Percentiles rank a stretch among this genome's conserved stretches.
These are phyloP conservation scores for Begonia fuchsioides DNA, from an alignment of 306 rosid genomes.

Conservation along the genomic window DNA sequence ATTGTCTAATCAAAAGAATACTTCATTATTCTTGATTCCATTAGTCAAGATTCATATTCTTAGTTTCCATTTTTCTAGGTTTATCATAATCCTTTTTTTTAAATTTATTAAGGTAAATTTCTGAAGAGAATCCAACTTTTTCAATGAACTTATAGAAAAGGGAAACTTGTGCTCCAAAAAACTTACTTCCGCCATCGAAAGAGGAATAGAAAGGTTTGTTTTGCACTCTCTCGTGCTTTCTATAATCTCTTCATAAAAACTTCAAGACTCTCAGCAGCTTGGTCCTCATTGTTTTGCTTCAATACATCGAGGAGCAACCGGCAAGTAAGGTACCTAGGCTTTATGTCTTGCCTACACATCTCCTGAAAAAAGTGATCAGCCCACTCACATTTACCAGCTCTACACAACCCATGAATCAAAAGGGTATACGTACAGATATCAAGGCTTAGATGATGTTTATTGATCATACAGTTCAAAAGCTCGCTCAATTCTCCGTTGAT, in stretches of 20 bases:
- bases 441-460: conserved; percentile 54
- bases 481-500: conserved; percentile 23
- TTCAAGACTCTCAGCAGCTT: conserved; percentile 55
- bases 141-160: no score
- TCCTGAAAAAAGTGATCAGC: conserved; percentile 53
- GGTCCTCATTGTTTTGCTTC: conserved; percentile 41
- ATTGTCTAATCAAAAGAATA: no score
- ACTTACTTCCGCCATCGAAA: no score
- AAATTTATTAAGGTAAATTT: no score
- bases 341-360: conserved; percentile 55
- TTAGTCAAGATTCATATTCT: no score
- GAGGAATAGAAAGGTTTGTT: neutral
- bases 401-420: conserved; percentile 69
- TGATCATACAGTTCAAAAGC: conserved; percentile 53
- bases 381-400: conserved; percentile 48
- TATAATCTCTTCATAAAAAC: conserved; percentile 43
- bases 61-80: no score
- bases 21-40: no score
- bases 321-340: conserved; percentile 58
- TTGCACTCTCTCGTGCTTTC: neutral
- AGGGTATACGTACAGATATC: conserved; percentile 64
- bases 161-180: no score
- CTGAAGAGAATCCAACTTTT: no score
- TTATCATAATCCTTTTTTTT: no score
- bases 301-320: conserved; percentile 58